Evolutionary conservation across 1,284 basidiomycete genomes (phyloP), one percentile per base, ranked within the genome.

Genomic region (Heimioporus punctisporus): DNA sequence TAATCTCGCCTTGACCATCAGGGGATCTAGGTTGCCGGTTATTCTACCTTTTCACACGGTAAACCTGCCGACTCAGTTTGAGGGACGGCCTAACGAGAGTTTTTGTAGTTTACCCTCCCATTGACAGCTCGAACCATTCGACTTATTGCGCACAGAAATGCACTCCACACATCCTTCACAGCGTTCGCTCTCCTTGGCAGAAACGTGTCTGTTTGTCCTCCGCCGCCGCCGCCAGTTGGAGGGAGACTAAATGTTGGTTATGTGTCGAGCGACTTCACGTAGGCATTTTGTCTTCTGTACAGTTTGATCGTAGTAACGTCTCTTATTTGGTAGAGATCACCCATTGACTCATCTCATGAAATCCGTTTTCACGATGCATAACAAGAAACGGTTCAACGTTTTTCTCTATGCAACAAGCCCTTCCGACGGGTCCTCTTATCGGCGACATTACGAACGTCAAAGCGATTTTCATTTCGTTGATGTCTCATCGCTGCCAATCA

Each of bases 301-400:
- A 34, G 19, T 34, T 17, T 25, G 44, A 43, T n/a, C 25, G 41
- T 51, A n/a, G 40, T 42, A 34, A 50, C 51, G 14, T 39, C 37
- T 25, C 12, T 6, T 7, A 48, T 19, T 21, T 14, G 11, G 51
- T 26, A 80, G 78, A 57, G 83, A 86, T 56, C 85, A 86, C 59
- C 85, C 84, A 11, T 72, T 86, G 25, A 78, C 83, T 17, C 84
- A 86, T 59, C 72, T 86, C 47, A 85, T 85, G 82, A 81, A 83
- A 63, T 82, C 79, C 9, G 81, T 82, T 27, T 86, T 86, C 60
- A 69, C 74, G 12, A 72, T 84, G 51, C 84, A 86, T 61, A 72
- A 84, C 60, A 67, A 60, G 21, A 57, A 65, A 31, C 67, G 66
- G 11, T 84, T 86, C 68, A 75, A 76, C 39, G 68, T 86, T 5